Evolutionary conservation across 805 yeast species (phyloP), one percentile per base, ranked within the genome.

Genomic region (Lachancea thermotolerans): DNA sequence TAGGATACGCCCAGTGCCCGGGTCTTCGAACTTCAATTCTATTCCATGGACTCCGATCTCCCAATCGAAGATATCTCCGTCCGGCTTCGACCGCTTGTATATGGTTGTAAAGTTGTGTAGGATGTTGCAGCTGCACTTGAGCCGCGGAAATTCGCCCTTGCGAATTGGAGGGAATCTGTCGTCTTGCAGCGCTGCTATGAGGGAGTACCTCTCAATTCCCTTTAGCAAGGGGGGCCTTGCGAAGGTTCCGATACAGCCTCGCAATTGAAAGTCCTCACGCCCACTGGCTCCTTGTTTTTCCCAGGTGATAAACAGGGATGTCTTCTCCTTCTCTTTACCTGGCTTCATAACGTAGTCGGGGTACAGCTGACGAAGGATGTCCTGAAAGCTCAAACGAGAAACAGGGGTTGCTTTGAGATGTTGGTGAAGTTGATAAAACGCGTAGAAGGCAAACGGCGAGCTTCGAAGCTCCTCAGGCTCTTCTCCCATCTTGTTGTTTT

Each of bases 191-290:
- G 95, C 96, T 2, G 90, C 80, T 32, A 73, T 65, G 14, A 82
- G 43, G 0, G 96, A 72, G 58, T 81, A 91, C 33, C 72, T 70
- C 17, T 67, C 60, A 3, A 89, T 72, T 0, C 93, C 96, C 1
- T 57, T 41, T 14, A 73, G 79, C 2, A 85, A 53, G 0, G 74
- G 70, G 46, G 74, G 61, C 12, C 75, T 66, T 15, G 72, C 68
- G 60, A 93, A 93, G 0, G 96, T 90, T 1, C 99, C 99, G 44
- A 91, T 93, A 59, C 99, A 91, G 0, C 99, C 99, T 36, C 98
- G 70, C 39, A 91, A 68, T 9, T 40, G 42, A 44, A 21, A 21
- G 7, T 59, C 62, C 12, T 38, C 45, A 4, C 29, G 15, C 18
- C 33, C 14, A 5, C 25, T 31, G 17, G 27, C 16, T 21, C 39